Evolutionary conservation across 2,329 filamentous ascomycete genomes (phyloP).

Genomic region (Talaromyces sp.): DNA sequence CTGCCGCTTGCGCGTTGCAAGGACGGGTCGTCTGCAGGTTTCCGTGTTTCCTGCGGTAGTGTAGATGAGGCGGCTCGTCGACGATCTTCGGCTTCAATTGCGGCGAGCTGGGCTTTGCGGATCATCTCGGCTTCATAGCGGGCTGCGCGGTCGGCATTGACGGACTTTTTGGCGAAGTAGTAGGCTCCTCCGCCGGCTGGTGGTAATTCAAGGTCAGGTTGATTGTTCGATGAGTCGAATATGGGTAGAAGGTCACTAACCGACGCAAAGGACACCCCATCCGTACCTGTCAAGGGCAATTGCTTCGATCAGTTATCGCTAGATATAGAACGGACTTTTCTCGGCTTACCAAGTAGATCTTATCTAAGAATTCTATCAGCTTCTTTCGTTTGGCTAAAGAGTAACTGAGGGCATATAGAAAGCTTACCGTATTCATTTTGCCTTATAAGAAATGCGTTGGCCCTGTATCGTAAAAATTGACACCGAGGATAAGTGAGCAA

Average conservation of each 20-base stretch:
- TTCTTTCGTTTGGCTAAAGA: not conserved
- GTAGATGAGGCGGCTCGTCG: conserved; percentile 26
- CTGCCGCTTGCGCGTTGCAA: conserved; percentile 40
- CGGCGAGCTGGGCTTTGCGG: conserved; percentile 46
- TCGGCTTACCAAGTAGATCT: conserved; percentile 57
- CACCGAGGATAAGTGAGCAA: not conserved
- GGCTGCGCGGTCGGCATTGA: conserved; percentile 81
- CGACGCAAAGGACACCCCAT: conserved; percentile 84
- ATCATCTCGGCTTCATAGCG: conserved; percentile 70
- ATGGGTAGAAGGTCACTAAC: conserved; percentile 50
- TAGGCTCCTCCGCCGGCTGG: conserved; percentile 86
- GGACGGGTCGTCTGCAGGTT: conserved; percentile 30
- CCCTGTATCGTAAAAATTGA: not conserved
- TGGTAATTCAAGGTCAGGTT: not conserved
- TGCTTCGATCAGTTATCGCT: not conserved
- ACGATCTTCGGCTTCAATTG: conserved; percentile 37
- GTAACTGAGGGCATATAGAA: not conserved
- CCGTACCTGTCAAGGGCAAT: conserved; percentile 64
- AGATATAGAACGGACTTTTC: conserved; percentile 6
- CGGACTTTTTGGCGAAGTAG: conserved; percentile 90
- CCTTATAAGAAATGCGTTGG: not conserved
- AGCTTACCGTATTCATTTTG: conserved; percentile 52
- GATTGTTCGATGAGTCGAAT: not conserved
- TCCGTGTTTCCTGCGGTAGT: conserved; percentile 14
- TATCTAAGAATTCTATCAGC: conserved; percentile 41